A percentile compares a stretch with the other conserved stretches of the same genome.
phyloP scores from a whole-genome alignment of 2,329 filamentous ascomycete genomes.

The Exophiala alcalophila region DNA sequence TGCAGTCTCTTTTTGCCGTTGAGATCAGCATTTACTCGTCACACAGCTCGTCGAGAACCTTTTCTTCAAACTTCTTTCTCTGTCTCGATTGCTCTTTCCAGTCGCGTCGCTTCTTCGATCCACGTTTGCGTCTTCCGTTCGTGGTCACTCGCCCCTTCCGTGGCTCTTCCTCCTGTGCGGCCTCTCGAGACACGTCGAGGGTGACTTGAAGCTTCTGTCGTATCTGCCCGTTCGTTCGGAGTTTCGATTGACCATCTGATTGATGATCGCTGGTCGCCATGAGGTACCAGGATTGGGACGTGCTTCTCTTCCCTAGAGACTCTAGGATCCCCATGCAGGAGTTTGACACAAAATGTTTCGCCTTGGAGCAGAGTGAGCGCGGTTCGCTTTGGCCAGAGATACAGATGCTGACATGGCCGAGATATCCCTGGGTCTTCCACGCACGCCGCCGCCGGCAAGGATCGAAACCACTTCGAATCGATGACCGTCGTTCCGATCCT shows the following conservation, averaged over 20 bases:
- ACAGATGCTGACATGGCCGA: conserved; percentile 3
- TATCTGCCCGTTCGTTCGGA: neutral
- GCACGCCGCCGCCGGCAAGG: conserved; percentile 2
- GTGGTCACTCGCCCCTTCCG: neutral
- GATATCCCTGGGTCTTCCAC: conserved; percentile 4
- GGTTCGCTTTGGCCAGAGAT: conserved; percentile 24
- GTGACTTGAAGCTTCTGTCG: too few relatives aligned
- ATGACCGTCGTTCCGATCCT: conserved; percentile 58
- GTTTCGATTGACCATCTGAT: too few relatives aligned
- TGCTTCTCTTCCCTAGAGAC: conserved; percentile 71
- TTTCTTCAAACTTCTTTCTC: neutral
- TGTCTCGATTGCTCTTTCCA: too few relatives aligned
- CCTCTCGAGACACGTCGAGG: too few relatives aligned
- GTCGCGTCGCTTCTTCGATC: too few relatives aligned
- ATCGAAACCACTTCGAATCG: conserved; percentile 23
- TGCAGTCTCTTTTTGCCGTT: conserved; percentile 5
- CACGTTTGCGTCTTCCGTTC: too few relatives aligned
- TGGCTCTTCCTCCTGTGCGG: too few relatives aligned
- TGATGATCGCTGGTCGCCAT: conserved; percentile 53
- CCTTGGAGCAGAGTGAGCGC: conserved; percentile 51
- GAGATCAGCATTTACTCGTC: too few relatives aligned
- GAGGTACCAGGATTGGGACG: conserved; percentile 84
- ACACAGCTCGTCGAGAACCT: too few relatives aligned
- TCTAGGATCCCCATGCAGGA: conserved; percentile 72
- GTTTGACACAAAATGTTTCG: conserved; percentile 75